A percentile compares a stretch with the other conserved stretches of the same genome.
Conservation (phyloP, 129 eudicot species). For the Pseudognaphalium luteoalbum region DNA sequence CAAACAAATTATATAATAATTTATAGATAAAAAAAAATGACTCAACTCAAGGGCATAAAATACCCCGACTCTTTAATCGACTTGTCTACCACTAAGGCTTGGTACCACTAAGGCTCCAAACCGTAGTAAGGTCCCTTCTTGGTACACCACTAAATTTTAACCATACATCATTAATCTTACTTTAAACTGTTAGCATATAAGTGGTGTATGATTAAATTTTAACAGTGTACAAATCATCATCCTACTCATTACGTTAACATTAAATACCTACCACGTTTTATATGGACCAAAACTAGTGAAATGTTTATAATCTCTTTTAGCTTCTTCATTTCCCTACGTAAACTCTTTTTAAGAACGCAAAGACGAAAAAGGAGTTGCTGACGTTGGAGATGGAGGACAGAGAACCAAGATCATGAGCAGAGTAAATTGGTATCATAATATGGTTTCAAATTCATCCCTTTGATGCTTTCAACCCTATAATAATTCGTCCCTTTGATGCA, state of each 20-base stretch:
- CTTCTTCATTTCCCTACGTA: too few species aligned
- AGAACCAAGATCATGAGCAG: not conserved
- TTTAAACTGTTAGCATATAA: too few species aligned
- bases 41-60: not conserved
- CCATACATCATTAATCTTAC: too few species aligned
- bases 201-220: too few species aligned
- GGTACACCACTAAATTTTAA: too few species aligned
- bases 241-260: not conserved
- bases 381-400: not conserved
- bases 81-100: not conserved
- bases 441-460: slow-evolving; percentile 18
- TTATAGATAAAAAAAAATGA: not conserved
- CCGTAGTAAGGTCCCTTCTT: not conserved
- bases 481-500: slow-evolving; percentile 26
- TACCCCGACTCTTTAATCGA: not conserved
- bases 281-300: too few species aligned
- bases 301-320: too few species aligned
- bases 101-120: not conserved
- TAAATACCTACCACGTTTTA: not conserved
- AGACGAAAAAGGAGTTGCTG: not conserved
- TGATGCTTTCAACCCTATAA: slow-evolving; percentile 36
- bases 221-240: too few species aligned
- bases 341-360: too few species aligned
- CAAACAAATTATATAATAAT: too few species aligned
- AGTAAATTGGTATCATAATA: slow-evolving; percentile 4